A percentile compares a stretch with the other conserved stretches of the same genome.
These are phyloP conservation scores for Stipa capillata DNA, from an alignment of 176 grass and related monocot genomes.

Conservation along the genomic window DNA sequence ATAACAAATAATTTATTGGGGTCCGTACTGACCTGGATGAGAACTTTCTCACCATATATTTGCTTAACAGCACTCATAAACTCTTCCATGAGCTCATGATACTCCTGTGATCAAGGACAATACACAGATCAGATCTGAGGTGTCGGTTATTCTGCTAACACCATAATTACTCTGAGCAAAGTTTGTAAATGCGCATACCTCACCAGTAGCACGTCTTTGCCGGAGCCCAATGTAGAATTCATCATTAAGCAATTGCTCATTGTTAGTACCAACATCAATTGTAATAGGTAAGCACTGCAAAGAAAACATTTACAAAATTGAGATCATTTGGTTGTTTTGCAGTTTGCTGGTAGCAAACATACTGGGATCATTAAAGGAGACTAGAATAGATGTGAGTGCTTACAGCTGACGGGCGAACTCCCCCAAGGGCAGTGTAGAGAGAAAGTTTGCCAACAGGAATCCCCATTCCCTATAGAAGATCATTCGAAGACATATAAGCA, in stretches of 20 bases:
- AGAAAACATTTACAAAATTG: not conserved
- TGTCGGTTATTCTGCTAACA: not conserved
- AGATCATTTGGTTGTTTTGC: not conserved
- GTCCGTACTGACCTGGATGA: conserved; percentile 62
- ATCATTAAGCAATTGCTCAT: conserved; percentile 72
- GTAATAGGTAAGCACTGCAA: conserved; percentile 93
- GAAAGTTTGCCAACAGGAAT: conserved; percentile 99
- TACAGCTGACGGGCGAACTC: conserved; percentile 87
- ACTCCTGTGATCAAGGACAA: conserved; percentile 55
- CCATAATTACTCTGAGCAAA: not conserved
- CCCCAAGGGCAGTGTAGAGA: conserved; percentile 95
- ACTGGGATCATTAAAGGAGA: not conserved
- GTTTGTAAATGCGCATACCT: conserved; percentile 35
- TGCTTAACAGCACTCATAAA: conserved; percentile 93
- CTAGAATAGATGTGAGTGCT: conserved; percentile 13
- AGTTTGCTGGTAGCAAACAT: not conserved
- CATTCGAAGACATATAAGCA: conserved; percentile 26
- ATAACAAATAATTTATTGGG: not conserved
- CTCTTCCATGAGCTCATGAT: conserved; percentile 80
- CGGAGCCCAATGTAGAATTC: conserved; percentile 95
- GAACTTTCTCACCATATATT: conserved; percentile 95
- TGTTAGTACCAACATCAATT: conserved; percentile 98
- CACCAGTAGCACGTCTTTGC: conserved; percentile 79
- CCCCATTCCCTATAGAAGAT: conserved; percentile 87
- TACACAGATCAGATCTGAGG: conserved; percentile 10